phyloP scores from a whole-genome alignment of 108 stramenopile genomes.

The Schizochytrium sp. region DNA sequence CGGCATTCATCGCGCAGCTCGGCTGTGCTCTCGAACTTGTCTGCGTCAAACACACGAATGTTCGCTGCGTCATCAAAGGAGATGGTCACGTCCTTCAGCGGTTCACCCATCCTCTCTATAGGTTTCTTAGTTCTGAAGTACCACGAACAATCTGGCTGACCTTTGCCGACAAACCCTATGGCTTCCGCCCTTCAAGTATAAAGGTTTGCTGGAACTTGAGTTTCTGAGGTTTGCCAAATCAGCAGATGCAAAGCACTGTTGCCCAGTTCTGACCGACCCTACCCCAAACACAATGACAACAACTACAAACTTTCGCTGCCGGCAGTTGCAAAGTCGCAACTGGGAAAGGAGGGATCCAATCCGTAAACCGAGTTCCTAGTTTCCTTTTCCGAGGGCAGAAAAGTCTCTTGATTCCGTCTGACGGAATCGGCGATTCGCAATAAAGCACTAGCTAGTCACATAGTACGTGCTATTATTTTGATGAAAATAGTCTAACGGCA shows the following conservation, averaged over 20 bases:
- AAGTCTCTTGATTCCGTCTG: too few species aligned
- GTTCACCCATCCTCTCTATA: slow-evolving; percentile 65
- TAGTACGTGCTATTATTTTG: background rate
- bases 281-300: too few species aligned
- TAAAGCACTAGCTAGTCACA: background rate
- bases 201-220: background rate
- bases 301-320: too few species aligned
- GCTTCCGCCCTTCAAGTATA: background rate
- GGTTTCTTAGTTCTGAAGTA: background rate
- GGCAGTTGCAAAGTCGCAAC: too few species aligned
- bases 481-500: slow-evolving; percentile 23
- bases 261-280: too few species aligned
- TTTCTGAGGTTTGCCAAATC: background rate
- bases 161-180: background rate
- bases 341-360: too few species aligned
- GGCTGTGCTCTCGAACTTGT: slow-evolving; percentile 71
- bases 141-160: background rate
- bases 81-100: slow-evolving; percentile 67
- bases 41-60: slow-evolving; percentile 69
- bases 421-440: too few species aligned
- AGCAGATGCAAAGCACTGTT: too few species aligned
- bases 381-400: too few species aligned
- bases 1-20: slow-evolving; percentile 70
- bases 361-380: too few species aligned
- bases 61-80: slow-evolving; percentile 71